Evolutionary conservation across 2,329 filamentous ascomycete genomes (phyloP), one percentile per base, ranked within the genome.

Genomic region (Xylariaceae sp.): DNA sequence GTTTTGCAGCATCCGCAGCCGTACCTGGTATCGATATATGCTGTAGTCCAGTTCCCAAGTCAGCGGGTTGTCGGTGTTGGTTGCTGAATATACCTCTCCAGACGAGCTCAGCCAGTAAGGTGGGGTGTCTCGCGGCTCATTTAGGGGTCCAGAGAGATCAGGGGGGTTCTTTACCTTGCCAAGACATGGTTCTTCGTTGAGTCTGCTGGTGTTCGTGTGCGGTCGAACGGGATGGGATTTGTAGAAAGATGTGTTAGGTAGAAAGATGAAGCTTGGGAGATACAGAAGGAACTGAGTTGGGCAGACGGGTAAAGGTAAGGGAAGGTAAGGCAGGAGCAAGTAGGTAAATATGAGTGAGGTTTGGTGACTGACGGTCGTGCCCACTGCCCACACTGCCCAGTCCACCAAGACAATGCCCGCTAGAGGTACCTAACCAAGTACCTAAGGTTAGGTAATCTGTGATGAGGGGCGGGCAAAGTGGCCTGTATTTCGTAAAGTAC

Each of bases 11-110:
- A 30, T 52, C 18, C 17, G 41, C 44, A 51, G 44, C 55, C 70
- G 68, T 82, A 86, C 83, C 83, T 86, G 64, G 78, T 75, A 74
- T 86, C 83, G 74, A 86, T 79, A 73, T 86, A 87, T 75, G 79
- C 83, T 72, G 64, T 63, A 64, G 64, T 59, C 64, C 53, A 55
- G 61, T 39, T 39, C 17, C 18, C 56, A 60, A 56, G 62, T 71
- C 65, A 72, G 70, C 66, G 44, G 23, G 60, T 57, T 51, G 23
- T 41, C 37, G 37, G 8, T 13, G 10, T 9, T 34, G 10, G 10
- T 15, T 30, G 23, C 23, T 30, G 7, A 23, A 10, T 37, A 61
- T 52, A 47, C 45, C 60, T 51, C 58, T 60, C 59, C 49, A 56
- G 55, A 55, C 37, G 51, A 61, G 61, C 63, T 59, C 51, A 56